Evolutionary conservation across 257 asterid genomes (phyloP), one percentile per base, ranked within the genome.

Genomic region (Solanum rostratum): DNA sequence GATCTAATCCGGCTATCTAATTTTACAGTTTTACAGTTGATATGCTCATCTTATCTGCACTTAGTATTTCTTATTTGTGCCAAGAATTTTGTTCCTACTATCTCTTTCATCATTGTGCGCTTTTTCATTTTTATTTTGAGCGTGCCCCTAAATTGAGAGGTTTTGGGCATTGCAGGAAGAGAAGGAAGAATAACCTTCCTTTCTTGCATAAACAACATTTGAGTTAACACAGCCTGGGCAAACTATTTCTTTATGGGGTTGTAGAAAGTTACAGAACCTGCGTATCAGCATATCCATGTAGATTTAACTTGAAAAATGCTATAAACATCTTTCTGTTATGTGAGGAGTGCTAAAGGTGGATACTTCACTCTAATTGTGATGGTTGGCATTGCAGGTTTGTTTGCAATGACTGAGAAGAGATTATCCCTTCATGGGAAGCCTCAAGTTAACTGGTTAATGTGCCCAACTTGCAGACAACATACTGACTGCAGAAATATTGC

Each of bases 391-490:
- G 65, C 95, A 96, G 99, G 99, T 90, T 90, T 96, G 85, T 86
- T 95, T 85, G 98, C 94, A 53, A 90, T 96, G 93, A 93, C 97
- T 3, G 98, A 96, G 89, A 87, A 88, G 87, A 90, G 89, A 84
- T 66, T 82, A 85, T 86, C 86, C 86, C 88, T 89, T 86, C 92
- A 87, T 65, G 95, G 91, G 69, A 93, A 89, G 85, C 84, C 59
- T 83, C 88, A 91, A 82, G 84, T 80, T 69, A 86, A 90, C 68
- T 90, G 93, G 94, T 92, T 96, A 59, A 90, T 94, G 89, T 96
- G 99, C 91, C 98, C 99, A 85, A 94, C 97, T 81, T 96, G 99
- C 88, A 91, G 99, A 71, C 97, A 86, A 65, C 91, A 92, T 84
- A 93, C 95, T 70, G 95, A 92, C 86, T 93, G 91, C 85, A 97